phyloP scores from a whole-genome alignment of 2,329 filamentous ascomycete species.

The Botryotinia globosa region DNA sequence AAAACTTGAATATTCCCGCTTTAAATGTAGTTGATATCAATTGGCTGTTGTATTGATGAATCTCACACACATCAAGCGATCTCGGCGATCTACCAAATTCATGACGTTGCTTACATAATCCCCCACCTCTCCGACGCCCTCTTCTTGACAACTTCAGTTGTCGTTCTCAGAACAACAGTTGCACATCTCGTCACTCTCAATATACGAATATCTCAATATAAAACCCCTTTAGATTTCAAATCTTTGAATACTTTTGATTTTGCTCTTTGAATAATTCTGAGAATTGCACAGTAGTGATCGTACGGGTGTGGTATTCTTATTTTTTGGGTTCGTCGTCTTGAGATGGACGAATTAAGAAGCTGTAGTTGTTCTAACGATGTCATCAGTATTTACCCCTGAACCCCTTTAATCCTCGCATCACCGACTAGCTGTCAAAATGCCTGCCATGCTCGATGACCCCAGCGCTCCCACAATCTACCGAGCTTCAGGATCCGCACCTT shows the following conservation, averaged over 20 bases:
- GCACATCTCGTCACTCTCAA: conserved; percentile 20
- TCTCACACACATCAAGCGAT: neutral
- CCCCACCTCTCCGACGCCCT: neutral
- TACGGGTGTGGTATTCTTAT: neutral
- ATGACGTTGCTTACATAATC: neutral
- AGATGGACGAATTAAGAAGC: neutral
- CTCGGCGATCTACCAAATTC: neutral
- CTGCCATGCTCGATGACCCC: conserved; percentile 61
- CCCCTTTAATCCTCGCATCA: conserved; percentile 11
- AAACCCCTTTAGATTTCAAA: neutral
- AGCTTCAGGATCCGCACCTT: conserved; percentile 51
- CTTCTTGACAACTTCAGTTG: conserved; percentile 11
- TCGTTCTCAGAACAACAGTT: conserved; percentile 22
- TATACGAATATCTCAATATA: neutral
- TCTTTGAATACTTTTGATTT: conserved; percentile 2
- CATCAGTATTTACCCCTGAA: conserved; percentile 5
- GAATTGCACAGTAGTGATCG: neutral
- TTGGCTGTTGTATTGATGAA: neutral
- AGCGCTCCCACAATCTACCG: conserved; percentile 54
- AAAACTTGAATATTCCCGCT: neutral
- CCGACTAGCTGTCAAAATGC: conserved; percentile 44
- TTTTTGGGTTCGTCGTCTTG: neutral
- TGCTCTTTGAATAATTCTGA: neutral
- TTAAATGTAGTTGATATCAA: too few species aligned
- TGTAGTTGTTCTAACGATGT: conserved; percentile 11